phyloP scores from a whole-genome alignment of 345 rosid genomes.

The Kernera saxatilis region DNA sequence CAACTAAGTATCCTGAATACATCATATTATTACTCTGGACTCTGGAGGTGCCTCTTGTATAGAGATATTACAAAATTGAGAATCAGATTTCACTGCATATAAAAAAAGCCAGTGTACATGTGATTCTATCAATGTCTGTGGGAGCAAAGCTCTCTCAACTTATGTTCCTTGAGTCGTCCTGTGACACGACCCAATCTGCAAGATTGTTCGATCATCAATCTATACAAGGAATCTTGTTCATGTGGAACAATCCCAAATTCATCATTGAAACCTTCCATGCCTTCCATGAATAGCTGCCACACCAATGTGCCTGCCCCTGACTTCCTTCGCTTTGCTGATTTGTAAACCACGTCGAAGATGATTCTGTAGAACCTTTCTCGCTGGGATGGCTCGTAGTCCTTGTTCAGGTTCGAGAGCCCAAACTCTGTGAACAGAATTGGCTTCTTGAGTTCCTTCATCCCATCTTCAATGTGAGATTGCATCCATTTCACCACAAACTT shows the following conservation, averaged over 20 bases:
- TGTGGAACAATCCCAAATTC: slow-evolving; percentile 81
- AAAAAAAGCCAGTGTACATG: slow-evolving; percentile 8
- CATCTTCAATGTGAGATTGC: slow-evolving; percentile 75
- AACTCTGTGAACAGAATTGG: slow-evolving; percentile 75
- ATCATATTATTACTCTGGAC: slow-evolving; percentile 43
- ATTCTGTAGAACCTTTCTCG: slow-evolving; percentile 47
- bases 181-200: slow-evolving; percentile 62
- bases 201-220: slow-evolving; percentile 53
- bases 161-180: slow-evolving; percentile 33
- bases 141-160: slow-evolving; percentile 45
- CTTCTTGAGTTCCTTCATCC: slow-evolving; percentile 50
- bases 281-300: slow-evolving; percentile 85
- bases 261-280: slow-evolving; percentile 78
- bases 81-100: slow-evolving; percentile 4
- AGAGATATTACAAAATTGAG: slow-evolving; percentile 40
- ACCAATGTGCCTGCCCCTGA: slow-evolving; percentile 73
- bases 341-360: slow-evolving; percentile 45
- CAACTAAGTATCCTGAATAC: slow-evolving; percentile 40
- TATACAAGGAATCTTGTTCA: slow-evolving; percentile 50
- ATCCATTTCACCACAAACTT: slow-evolving; percentile 59
- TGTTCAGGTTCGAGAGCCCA: slow-evolving; percentile 65
- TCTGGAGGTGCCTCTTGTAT: slow-evolving; percentile 32
- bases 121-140: slow-evolving; percentile 30
- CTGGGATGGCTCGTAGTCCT: slow-evolving; percentile 51
- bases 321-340: slow-evolving; percentile 51